Evolutionary conservation across 139 green algal genomes (phyloP), one percentile per base, ranked within the genome.

Genomic region (Deuterostichococcus epilithicus): DNA sequence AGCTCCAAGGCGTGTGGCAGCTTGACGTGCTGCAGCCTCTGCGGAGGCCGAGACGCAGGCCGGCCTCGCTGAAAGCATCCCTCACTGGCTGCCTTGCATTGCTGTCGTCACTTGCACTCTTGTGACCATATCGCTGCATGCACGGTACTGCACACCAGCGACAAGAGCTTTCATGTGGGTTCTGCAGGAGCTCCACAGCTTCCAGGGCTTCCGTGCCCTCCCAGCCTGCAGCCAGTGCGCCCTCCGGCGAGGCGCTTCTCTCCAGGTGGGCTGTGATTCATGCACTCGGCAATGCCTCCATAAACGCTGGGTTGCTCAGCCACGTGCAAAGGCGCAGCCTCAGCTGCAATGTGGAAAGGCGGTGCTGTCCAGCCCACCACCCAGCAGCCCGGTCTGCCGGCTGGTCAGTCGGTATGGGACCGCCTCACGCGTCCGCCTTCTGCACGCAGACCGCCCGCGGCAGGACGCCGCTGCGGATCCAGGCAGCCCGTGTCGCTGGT

Each of bases 401-500:
- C 30, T 22, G 20, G 22, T 18, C 47, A 22, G 8, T 44, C 35
- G n/a, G n/a, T 26, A 20, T n/a, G n/a, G 25, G 20, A 1, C 73
- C 34, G 0, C 15, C 34, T 32, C 22, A 28, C 36, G 32, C 28
- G 5, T 22, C 35, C 66, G 8, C n/a, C 67, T 68, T 28, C 13
- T 33, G 4, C 42, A 25, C 38, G 42, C 42, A 69, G 47, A 34
- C n/a, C 4, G 34, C 38, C 1, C 52, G 36, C 58, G 81, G 84
- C 65, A 86, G 90, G 26, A 75, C 63, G 44, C 84, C 91, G 22
- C 81, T 97, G 47, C 77, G 78, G n/a, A 84, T 96, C n/a, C 75
- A 90, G 76, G 86, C 83, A 30, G 88, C 96, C n/a, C 95, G 95
- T 92, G 89, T 99, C 8, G 96, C 91, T 70, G 96, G 95, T 71